These are phyloP conservation scores for Kodamaea derodonti DNA, from an alignment of 1,139 yeast species.

Conservation along the genomic window DNA sequence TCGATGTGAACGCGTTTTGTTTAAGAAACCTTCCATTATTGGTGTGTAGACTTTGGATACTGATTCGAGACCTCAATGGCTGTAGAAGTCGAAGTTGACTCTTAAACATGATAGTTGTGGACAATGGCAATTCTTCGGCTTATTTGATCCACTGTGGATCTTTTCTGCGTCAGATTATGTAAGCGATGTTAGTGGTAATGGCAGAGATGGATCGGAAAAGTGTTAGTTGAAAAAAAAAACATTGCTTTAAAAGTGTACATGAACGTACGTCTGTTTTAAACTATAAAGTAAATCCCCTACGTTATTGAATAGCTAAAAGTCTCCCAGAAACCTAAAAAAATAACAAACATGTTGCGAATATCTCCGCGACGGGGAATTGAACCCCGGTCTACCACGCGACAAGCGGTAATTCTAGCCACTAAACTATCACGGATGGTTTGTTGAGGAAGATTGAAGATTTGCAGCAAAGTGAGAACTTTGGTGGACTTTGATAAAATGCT, in stretches of 20 bases:
- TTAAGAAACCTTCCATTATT: background rate
- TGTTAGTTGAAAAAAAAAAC: too few relatives aligned
- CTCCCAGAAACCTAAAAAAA: background rate
- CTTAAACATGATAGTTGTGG: constrained; percentile 1
- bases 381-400: constrained; percentile 68
- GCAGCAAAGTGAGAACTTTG: too few relatives aligned
- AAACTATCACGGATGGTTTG: constrained; percentile 37
- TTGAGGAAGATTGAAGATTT: background rate
- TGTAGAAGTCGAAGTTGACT: background rate
- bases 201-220: too few relatives aligned
- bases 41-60: background rate
- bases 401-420: constrained; percentile 48
- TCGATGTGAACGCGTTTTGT: background rate
- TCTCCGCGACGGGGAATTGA: constrained; percentile 69
- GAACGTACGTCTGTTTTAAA: too few relatives aligned
- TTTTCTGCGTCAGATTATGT: background rate
- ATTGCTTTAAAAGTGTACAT: too few relatives aligned
- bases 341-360: constrained; percentile 1
- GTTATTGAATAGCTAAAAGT: too few relatives aligned
- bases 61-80: background rate
- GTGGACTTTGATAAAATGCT: too few relatives aligned
- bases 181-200: background rate
- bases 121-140: background rate
- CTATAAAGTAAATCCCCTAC: too few relatives aligned
- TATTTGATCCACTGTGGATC: background rate